Base-by-base conservation (phyloP, 345 rosid species). In the Rubroshorea leprosula region DNA sequence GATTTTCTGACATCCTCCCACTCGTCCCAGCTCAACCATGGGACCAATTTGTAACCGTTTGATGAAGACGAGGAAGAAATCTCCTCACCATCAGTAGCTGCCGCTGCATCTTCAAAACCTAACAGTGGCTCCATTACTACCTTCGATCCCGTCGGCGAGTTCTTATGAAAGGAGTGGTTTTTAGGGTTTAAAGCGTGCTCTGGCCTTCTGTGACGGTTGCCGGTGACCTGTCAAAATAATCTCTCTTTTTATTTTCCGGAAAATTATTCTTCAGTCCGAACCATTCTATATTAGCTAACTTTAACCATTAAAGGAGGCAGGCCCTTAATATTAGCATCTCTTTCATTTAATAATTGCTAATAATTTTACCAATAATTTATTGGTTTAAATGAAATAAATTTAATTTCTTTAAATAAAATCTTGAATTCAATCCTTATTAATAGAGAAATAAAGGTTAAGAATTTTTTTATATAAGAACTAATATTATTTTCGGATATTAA, bases 1-100 rank as follows among this genome's bases (percentile, higher is more conserved):
- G 85, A 81, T 48, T 78, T 89, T 65, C 89, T 72, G 13, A 93
- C 89, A 38, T 57, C 70, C 68, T 83, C 92, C 99, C 99, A 90
- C 66, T 93, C 97, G 18, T 79, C 71, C 97, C 99, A 90, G 55
- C 66, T 90, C 71, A 93, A 68, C 97, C 96, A 93, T 0, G 98
- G 97, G 51, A 92, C 96, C 62, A 80, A 67, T 55, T 79, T 86
- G 78, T 65, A 78, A 71, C 71, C 70, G 49, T 50, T 47, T n/a
- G 81, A 68, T 44, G 78, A 62, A 1, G 76, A 67, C 23, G 78
- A 59, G 0, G 81, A 29, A 38, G 77, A 49, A 0, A 62, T 15
- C 44, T 68, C 67, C 58, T 73, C 51, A 38, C 62, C 65, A 57
- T 67, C 78, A 17, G 63, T 64, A 19, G 62, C 55, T 63, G 62